Percentiles rank a stretch among this genome's conserved stretches.
phyloP scores from a whole-genome alignment of 805 yeast genomes.

The Ogataea degrootiae region DNA sequence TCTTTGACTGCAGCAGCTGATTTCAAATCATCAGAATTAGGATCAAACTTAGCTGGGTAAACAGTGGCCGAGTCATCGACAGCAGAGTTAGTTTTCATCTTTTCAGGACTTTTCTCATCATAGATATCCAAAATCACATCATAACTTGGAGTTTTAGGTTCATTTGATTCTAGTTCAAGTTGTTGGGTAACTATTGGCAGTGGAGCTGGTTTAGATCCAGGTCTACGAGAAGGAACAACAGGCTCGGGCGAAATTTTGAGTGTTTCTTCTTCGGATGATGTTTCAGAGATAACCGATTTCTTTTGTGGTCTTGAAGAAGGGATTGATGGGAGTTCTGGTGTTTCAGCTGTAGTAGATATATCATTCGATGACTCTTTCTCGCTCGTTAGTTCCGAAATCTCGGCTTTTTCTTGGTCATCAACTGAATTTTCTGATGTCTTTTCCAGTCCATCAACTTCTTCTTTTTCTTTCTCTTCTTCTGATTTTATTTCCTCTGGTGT shows the following conservation, averaged over 20 bases:
- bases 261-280: background rate
- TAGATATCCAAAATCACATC: constrained; percentile 18
- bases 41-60: too few species aligned
- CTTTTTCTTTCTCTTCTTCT: too few species aligned
- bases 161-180: constrained; percentile 1
- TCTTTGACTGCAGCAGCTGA: background rate
- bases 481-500: background rate
- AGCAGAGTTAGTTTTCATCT: constrained; percentile 3
- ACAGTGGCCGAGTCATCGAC: background rate
- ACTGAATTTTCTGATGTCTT: too few species aligned
- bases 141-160: constrained; percentile 13
- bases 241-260: background rate
- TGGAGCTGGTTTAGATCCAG: background rate
- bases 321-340: background rate
- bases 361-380: background rate
- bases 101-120: constrained; percentile 15
- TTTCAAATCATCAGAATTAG: background rate
- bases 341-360: background rate
- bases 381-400: background rate
- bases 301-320: background rate
- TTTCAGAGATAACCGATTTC: background rate
- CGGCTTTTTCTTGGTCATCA: too few species aligned
- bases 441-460: too few species aligned
- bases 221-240: constrained; percentile 1
- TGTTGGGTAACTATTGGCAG: background rate